Evolutionary conservation across 805 yeast genomes (phyloP), one percentile per base, ranked within the genome.

Genomic region (Nakazawaea siamensis): DNA sequence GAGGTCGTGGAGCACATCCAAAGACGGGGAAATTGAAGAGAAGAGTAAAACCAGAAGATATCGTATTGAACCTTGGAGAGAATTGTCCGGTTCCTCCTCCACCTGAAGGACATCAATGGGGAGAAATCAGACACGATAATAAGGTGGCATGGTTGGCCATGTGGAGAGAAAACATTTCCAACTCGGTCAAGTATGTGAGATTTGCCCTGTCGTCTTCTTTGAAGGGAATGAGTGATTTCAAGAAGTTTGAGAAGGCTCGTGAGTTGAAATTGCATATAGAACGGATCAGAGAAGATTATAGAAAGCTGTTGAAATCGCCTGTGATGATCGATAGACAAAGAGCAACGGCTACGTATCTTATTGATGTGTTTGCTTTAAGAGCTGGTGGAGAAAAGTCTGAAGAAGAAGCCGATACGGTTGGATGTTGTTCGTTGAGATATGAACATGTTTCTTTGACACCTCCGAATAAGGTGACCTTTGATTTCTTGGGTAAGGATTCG

Each of bases 381-480:
- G 97, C 97, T 1, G 97, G 97, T 54, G 96, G 97, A 48, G 97
- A 90, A 57, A 90, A 90, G 55, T 81, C 90, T 9, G 97, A 90
- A 3, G 97, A 90, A 46, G 97, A 88, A 54, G 97, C 97, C 2
- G 97, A 90, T 54, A 90, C 97, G 1, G 97, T 90, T 29, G 97
- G 97, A 29, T 90, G 97, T 59, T 90, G 97, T 60, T 88, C 97
- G 1, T 68, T 90, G 45, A 66, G 97, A 49, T 88, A 64, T 51
- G 97, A 88, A 54, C 97, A 88, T 57, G 72, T 90, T 29, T 79
- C 88, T 1, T 65, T 90, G 39, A 73, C 73, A 45, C 95, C 95
- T 2, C 96, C 96, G 7, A 76, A 75, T 45, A 80, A 70, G 4
- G 96, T 90, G 12, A 70, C 81, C 8, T 87, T 88, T 61, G 97